phyloP scores from a whole-genome alignment of 495 filamentous ascomycete species.

The Penicillium lividum region DNA sequence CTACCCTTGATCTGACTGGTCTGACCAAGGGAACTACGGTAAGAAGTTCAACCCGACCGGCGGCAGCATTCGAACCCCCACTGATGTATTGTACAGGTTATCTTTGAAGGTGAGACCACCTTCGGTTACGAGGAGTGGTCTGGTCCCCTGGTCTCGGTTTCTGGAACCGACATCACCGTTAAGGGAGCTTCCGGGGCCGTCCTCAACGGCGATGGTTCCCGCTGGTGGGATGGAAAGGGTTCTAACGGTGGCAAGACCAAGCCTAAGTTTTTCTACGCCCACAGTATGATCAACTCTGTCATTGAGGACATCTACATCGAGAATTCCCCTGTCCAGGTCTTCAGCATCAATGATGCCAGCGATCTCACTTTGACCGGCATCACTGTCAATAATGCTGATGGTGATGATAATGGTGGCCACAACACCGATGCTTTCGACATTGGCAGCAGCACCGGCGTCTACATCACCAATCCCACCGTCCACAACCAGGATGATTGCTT shows the following conservation, averaged over 20 bases:
- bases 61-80: background rate
- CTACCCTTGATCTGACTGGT: constrained; percentile 51
- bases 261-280: constrained; percentile 59
- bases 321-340: constrained; percentile 65
- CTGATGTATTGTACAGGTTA: constrained; percentile 35
- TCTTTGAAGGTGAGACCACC: constrained; percentile 53
- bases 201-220: constrained; percentile 44
- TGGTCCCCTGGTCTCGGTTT: constrained; percentile 50
- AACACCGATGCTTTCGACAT: constrained; percentile 74
- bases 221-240: constrained; percentile 56
- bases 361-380: constrained; percentile 53
- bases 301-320: constrained; percentile 49
- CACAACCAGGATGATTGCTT: constrained; percentile 70
- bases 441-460: constrained; percentile 51
- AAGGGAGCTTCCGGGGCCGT: constrained; percentile 42
- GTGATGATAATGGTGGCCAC: constrained; percentile 50
- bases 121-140: constrained; percentile 56
- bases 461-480: constrained; percentile 55
- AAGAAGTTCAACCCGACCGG: constrained; percentile 5
- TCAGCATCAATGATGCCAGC: constrained; percentile 53
- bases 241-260: constrained; percentile 58
- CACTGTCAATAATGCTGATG: constrained; percentile 62
- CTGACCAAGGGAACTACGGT: constrained; percentile 47
- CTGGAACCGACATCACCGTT: constrained; percentile 49
- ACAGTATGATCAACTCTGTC: constrained; percentile 40